Evolutionary conservation across 225 moss, liverwort and hornwort species (phyloP).

Genomic region (Pleurozium schreberi): DNA sequence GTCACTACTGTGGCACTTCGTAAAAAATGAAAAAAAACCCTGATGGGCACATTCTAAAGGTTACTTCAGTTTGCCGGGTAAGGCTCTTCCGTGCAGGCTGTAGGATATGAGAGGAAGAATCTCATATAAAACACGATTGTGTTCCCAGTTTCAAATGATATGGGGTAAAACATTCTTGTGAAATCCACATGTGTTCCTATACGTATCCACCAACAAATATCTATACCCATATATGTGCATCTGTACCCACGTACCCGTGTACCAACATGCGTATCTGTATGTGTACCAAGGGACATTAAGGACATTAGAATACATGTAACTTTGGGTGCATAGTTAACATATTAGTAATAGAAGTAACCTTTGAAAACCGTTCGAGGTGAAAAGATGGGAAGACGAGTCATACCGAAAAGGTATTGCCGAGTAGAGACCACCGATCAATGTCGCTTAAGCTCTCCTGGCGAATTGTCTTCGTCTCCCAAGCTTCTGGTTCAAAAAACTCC

Average conservation of each 20-base stretch:
- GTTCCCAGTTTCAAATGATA: neutral
- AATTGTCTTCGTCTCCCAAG: conserved; percentile 11
- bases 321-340: neutral
- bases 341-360: neutral
- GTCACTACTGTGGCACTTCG: no score
- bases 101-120: accelerated
- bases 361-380: neutral
- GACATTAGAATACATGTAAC: neutral
- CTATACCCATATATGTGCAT: neutral
- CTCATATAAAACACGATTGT: neutral
- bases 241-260: neutral
- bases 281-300: neutral
- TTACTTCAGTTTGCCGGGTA: no score
- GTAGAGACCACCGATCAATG: conserved; percentile 26
- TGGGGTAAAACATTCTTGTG: neutral
- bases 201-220: neutral
- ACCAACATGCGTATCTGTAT: neutral
- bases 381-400: neutral
- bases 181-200: neutral
- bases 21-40: no score
- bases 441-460: conserved; percentile 19
- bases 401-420: conserved; percentile 50
- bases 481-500: conserved; percentile 20
- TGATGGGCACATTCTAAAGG: no score
- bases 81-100: no score